Conservation (phyloP, 352 stramenopile species). For the Aphanomyces astaci region DNA sequence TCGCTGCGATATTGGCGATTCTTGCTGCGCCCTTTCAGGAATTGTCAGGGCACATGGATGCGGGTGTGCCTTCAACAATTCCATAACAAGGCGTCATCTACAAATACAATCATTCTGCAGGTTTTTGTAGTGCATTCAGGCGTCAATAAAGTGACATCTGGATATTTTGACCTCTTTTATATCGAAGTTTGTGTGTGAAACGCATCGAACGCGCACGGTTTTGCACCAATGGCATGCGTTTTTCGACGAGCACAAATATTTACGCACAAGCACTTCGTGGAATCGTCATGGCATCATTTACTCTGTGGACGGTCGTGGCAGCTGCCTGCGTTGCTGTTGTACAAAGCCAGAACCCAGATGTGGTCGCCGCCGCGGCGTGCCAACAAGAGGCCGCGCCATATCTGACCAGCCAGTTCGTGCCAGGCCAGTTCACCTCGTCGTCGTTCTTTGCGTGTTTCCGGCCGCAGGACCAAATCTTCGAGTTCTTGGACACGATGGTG, state of each 20-base stretch:
- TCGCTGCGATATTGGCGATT: not conserved
- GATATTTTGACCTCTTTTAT: not conserved
- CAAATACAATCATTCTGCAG: no score
- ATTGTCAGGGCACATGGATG: not conserved
- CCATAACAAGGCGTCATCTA: not conserved
- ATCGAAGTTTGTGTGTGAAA: no score
- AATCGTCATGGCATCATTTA: not conserved
- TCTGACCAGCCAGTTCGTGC: not conserved
- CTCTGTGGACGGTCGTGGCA: not conserved
- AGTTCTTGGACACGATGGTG: conserved; percentile 27
- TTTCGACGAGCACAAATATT: not conserved
- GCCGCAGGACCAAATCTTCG: conserved; percentile 25
- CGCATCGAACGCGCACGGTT: no score
- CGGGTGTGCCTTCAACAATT: not conserved
- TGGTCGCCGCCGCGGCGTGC: not conserved
- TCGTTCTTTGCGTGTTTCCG: conserved; percentile 34
- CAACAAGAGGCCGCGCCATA: not conserved
- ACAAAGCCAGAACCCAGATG: conserved; percentile 9
- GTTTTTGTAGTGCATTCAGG: no score
- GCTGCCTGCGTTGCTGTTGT: not conserved
- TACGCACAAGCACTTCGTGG: not conserved
- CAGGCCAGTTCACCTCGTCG: not conserved
- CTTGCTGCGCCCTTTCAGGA: not conserved
- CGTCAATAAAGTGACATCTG: not conserved
- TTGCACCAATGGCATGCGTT: no score